Evolutionary conservation across 371 early-diverging fungal species (phyloP).

Genomic region (Mucor saturninus): DNA sequence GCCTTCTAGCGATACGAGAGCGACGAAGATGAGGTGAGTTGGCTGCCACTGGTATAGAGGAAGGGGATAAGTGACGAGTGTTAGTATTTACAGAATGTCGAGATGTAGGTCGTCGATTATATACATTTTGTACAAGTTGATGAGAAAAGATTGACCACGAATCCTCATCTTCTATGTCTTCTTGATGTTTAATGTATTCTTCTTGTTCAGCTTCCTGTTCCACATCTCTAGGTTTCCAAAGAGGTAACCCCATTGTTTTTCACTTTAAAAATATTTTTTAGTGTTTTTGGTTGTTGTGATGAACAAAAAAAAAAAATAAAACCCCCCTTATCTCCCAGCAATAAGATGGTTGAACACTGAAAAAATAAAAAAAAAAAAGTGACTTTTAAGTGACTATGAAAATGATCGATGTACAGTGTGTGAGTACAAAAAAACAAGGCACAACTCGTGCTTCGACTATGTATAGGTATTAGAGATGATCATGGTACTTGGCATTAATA

Average conservation of each 20-base stretch:
- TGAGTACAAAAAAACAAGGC: no score
- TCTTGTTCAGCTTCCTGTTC: not conserved
- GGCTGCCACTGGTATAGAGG: conserved; percentile 4
- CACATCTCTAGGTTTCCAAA: conserved; percentile 27
- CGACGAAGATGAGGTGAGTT: conserved; percentile 2
- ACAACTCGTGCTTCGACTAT: no score
- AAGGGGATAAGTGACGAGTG: conserved; percentile 1
- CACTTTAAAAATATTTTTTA: not conserved
- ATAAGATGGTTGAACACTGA: no score
- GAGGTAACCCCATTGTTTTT: conserved; percentile 23
- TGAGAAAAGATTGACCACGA: conserved; percentile 10
- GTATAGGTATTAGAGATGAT: no score
- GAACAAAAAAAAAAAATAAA: not conserved
- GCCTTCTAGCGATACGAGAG: conserved; percentile 22
- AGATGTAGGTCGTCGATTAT: not conserved
- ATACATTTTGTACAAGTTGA: conserved; percentile 1
- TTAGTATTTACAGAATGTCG: conserved; percentile 7
- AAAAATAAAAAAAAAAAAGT: no score
- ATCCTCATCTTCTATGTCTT: conserved; percentile 8
- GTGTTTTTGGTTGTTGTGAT: not conserved
- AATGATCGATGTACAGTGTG: no score
- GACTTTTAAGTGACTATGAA: no score
- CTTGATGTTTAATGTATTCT: conserved; percentile 3
- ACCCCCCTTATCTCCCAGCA: no score
- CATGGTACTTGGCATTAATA: no score